Percentiles rank a stretch among this genome's conserved stretches.
Conservation (phyloP, 2,329 filamentous ascomycete species). For the Sporothrix dimorphospora region DNA sequence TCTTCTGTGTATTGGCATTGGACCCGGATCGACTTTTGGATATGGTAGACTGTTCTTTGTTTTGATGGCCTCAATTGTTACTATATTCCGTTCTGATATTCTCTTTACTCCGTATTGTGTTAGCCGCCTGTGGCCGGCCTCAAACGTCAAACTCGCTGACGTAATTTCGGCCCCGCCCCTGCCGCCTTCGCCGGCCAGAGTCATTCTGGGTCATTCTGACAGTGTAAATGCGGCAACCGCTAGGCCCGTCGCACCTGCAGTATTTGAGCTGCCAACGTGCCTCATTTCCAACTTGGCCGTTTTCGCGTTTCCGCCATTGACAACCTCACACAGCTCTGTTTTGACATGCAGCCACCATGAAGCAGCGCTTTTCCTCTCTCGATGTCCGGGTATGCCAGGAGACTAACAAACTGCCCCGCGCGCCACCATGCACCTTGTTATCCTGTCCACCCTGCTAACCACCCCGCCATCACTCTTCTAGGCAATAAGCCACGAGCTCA, state of each 20-base stretch:
- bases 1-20: background rate
- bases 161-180: conserved; percentile 27
- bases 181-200: conserved; percentile 23
- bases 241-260: conserved; percentile 8
- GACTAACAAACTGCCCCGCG: background rate
- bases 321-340: background rate
- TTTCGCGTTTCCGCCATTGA: background rate
- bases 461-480: conserved; percentile 42
- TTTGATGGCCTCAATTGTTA: background rate
- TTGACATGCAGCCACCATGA: conserved; percentile 46
- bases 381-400: conserved; percentile 54
- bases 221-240: conserved; percentile 11
- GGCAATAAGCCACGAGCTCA: conserved; percentile 94
- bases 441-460: background rate
- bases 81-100: background rate
- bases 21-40: background rate
- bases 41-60: background rate
- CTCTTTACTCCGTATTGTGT: background rate
- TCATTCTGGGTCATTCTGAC: conserved; percentile 17
- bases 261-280: conserved; percentile 18
- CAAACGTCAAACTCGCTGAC: conserved; percentile 26
- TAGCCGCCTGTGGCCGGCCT: conserved; percentile 13
- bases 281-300: background rate
- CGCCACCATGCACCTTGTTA: background rate
- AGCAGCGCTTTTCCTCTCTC: conserved; percentile 61